phyloP scores from a whole-genome alignment of 306 rosid genomes.

The Rosa lucieae region DNA sequence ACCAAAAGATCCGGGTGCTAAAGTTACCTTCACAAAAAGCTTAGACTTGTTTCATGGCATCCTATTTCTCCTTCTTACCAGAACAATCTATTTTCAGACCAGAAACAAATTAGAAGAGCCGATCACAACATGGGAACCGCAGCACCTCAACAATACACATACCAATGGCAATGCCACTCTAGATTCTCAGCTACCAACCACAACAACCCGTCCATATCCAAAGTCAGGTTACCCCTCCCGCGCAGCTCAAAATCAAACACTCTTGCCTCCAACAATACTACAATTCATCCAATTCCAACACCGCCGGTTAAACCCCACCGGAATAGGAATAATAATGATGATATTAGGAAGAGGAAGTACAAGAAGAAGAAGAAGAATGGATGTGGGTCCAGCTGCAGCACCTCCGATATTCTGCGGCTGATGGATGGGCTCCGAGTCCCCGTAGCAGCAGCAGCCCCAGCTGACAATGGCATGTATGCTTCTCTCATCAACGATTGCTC shows the following conservation, averaged over 20 bases:
- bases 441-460: neutral
- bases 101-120: too few relatives aligned
- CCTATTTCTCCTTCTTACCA: too few relatives aligned
- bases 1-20: too few relatives aligned
- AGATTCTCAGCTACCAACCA: neutral
- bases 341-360: neutral
- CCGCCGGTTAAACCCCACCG: neutral
- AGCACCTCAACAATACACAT: neutral
- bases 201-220: neutral
- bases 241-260: neutral
- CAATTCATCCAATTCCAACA: neutral
- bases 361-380: neutral
- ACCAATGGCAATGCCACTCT: neutral
- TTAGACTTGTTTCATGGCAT: too few relatives aligned
- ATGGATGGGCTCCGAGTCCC: neutral
- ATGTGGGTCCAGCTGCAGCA: neutral
- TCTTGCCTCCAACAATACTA: neutral
- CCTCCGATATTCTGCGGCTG: conserved; percentile 3
- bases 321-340: neutral
- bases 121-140: neutral
- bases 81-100: too few relatives aligned
- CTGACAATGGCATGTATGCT: neutral
- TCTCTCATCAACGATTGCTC: neutral
- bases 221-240: neutral
- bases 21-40: too few relatives aligned